Percentiles rank a stretch among this genome's conserved stretches.
phyloP scores from a whole-genome alignment of 176 grass and related monocot genomes.

The Pharus latifolius region DNA sequence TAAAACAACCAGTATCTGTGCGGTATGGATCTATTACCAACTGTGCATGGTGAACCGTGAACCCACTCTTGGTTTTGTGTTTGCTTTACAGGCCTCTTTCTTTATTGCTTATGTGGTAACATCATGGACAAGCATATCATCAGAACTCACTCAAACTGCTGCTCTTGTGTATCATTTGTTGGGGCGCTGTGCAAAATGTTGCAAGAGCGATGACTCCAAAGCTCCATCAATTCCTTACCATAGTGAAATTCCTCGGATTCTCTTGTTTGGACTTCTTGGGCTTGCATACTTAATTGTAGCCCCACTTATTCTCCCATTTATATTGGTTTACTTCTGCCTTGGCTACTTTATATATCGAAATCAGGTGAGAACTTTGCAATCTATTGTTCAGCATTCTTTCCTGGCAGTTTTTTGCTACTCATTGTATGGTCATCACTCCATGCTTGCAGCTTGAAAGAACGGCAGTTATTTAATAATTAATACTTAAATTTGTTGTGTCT shows the following conservation, averaged over 20 bases:
- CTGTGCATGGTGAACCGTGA: slow-evolving; percentile 13
- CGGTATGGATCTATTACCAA: neutral
- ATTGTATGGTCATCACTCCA: neutral
- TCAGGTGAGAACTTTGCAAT: slow-evolving; percentile 50
- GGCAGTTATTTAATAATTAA: neutral
- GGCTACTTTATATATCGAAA: slow-evolving; percentile 91
- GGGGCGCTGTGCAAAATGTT: slow-evolving; percentile 36
- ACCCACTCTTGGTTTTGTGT: slow-evolving; percentile 6
- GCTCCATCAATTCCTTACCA: slow-evolving; percentile 72
- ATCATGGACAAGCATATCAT: slow-evolving; percentile 84
- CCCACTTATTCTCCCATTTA: slow-evolving; percentile 86
- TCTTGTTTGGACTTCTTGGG: slow-evolving; percentile 84
- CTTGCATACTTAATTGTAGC: slow-evolving; percentile 79
- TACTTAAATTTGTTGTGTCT: neutral
- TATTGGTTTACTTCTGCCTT: slow-evolving; percentile 81
- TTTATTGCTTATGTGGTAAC: slow-evolving; percentile 96
- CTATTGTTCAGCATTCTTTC: neutral
- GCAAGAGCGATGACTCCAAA: slow-evolving; percentile 41
- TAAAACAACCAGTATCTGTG: neutral
- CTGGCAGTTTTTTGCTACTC: neutral
- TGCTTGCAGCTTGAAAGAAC: neutral
- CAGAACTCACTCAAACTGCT: slow-evolving; percentile 66
- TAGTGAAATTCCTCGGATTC: slow-evolving; percentile 90
- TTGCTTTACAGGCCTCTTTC: slow-evolving; percentile 59
- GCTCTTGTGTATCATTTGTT: slow-evolving; percentile 42